A percentile compares a stretch with the other conserved stretches of the same genome.
Evolutionary conservation across 148 eudicot species (phyloP).

Genomic region (Rhododendron simsii): DNA sequence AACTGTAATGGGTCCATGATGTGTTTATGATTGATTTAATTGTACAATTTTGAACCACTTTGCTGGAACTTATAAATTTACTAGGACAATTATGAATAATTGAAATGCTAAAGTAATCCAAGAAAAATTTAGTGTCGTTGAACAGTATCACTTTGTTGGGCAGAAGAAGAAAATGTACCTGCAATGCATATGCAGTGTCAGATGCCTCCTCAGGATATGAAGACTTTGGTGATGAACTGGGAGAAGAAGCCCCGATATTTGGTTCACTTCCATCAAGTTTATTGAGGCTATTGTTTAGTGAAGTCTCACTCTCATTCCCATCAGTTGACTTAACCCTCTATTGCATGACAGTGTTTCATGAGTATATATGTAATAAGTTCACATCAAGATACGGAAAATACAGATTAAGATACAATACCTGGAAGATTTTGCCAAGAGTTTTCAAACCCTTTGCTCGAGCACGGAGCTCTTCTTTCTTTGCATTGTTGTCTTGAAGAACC

Average conservation of each 20-base stretch:
- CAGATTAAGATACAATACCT: constrained; percentile 35
- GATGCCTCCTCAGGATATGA: constrained; percentile 34
- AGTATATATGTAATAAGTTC: background rate
- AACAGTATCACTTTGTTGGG: background rate
- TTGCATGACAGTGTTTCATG: background rate
- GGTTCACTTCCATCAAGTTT: constrained; percentile 56
- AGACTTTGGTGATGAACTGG: constrained; percentile 36
- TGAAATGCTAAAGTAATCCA: background rate
- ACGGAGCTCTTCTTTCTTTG: constrained; percentile 86
- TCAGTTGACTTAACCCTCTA: constrained; percentile 57
- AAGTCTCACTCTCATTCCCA: constrained; percentile 48
- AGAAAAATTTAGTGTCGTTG: background rate
- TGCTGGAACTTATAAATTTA: background rate
- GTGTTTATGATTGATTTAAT: background rate
- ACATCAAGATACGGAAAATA: constrained; percentile 3
- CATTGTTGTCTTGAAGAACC: constrained; percentile 89
- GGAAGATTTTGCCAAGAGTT: constrained; percentile 90
- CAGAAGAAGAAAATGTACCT: constrained; percentile 41
- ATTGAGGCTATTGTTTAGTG: constrained; percentile 33
- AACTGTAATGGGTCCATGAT: background rate
- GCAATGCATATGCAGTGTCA: constrained; percentile 37
- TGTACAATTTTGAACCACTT: background rate
- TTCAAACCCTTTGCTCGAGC: constrained; percentile 90
- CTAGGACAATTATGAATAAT: background rate
- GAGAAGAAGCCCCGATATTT: constrained; percentile 29